Conservation (phyloP, 441 rosid species). For the Euphorbia celastroides region DNA sequence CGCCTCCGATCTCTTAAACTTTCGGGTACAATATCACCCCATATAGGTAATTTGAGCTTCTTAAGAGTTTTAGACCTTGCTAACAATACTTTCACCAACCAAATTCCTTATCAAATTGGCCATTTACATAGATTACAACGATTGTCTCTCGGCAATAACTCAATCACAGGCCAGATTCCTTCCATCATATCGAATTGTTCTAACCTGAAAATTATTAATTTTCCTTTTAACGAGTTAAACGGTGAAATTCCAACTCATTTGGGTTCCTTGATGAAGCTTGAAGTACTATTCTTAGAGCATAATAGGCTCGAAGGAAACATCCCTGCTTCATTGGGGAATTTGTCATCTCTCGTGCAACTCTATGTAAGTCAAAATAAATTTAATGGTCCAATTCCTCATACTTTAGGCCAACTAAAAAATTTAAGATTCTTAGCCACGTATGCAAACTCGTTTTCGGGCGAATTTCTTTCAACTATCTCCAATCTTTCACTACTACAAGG, state of each 20-base stretch:
- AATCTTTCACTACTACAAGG: slow-evolving; percentile 16
- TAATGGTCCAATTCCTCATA: slow-evolving; percentile 19
- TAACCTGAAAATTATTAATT: not conserved
- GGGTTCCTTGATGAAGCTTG: slow-evolving; percentile 8
- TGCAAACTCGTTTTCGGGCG: slow-evolving; percentile 5
- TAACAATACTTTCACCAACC: not conserved
- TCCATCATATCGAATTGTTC: not conserved
- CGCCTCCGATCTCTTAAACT: not conserved
- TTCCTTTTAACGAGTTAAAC: not conserved
- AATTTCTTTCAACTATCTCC: slow-evolving; percentile 23
- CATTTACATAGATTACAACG: not conserved
- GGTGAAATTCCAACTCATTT: slow-evolving; percentile 12
- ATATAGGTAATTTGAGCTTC: not conserved
- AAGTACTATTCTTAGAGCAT: not conserved
- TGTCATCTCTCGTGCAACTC: slow-evolving; percentile 10
- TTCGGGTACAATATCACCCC: not conserved
- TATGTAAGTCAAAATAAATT: not conserved
- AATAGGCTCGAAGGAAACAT: slow-evolving; percentile 31
- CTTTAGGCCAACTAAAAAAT: slow-evolving; percentile 9
- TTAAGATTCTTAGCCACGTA: not conserved
- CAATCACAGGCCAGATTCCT: not conserved
- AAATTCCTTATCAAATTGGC: not conserved
- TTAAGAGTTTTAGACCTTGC: not conserved
- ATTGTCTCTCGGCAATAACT: not conserved
- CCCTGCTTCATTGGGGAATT: slow-evolving; percentile 23